Percentiles rank a stretch among this genome's conserved stretches.
Evolutionary conservation across 495 filamentous ascomycete species (phyloP).

Genomic region (Mytilinidion resinicola): DNA sequence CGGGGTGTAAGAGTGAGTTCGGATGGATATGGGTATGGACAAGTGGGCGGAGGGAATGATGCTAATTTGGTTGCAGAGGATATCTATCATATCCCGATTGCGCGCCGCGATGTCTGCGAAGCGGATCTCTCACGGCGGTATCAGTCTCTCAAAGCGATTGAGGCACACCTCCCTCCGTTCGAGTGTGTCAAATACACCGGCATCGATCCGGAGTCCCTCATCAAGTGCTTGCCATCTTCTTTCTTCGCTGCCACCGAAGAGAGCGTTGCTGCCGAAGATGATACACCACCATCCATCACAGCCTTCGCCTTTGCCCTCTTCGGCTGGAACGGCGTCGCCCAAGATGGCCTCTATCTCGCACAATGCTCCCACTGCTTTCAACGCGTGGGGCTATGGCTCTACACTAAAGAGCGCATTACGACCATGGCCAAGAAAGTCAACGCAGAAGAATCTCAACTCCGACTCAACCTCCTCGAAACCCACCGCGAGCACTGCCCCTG

Average conservation of each 20-base stretch:
- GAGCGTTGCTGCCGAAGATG: slow-evolving; percentile 19
- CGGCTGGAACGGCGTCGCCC: slow-evolving; percentile 72
- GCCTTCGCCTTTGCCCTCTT: slow-evolving; percentile 74
- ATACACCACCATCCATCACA: slow-evolving; percentile 43
- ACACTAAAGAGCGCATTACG: slow-evolving; percentile 35
- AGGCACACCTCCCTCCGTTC: slow-evolving; percentile 8
- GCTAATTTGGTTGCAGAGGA: slow-evolving; percentile 23
- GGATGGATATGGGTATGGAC: not conserved
- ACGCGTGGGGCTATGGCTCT: slow-evolving; percentile 90
- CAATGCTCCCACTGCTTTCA: slow-evolving; percentile 81
- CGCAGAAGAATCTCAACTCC: slow-evolving; percentile 35
- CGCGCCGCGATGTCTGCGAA: slow-evolving; percentile 26
- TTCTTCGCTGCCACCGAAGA: slow-evolving; percentile 17
- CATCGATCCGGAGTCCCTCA: not conserved
- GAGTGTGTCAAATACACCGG: slow-evolving; percentile 20
- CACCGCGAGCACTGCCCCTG: slow-evolving; percentile 42
- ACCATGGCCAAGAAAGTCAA: slow-evolving; percentile 31
- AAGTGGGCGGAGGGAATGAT: too few relatives aligned
- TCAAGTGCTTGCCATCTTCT: slow-evolving; percentile 11
- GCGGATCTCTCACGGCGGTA: slow-evolving; percentile 32
- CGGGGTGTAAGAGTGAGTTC: slow-evolving; percentile 70
- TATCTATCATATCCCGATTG: slow-evolving; percentile 39
- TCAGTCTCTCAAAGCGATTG: slow-evolving; percentile 26
- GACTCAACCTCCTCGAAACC: slow-evolving; percentile 31
- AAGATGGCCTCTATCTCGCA: slow-evolving; percentile 59